These are phyloP conservation scores for Russula foetens DNA, from an alignment of 768 basidiomycete genomes.

Conservation along the genomic window DNA sequence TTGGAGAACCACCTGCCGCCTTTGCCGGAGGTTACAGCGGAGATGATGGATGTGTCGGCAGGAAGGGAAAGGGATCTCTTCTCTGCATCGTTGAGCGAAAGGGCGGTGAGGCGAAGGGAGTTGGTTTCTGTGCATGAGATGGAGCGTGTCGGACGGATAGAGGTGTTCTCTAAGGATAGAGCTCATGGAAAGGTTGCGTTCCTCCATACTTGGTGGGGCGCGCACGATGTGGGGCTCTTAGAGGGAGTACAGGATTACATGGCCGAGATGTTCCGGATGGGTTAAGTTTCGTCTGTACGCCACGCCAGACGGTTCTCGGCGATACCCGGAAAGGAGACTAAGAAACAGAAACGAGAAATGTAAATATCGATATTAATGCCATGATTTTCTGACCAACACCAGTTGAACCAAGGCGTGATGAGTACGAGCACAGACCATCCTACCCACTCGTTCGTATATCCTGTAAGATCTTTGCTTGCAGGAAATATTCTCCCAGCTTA, in stretches of 20 bases:
- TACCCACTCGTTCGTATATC: slow-evolving; percentile 26
- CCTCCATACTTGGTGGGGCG: slow-evolving; percentile 49
- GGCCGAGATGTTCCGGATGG: slow-evolving; percentile 25
- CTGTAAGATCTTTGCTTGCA: slow-evolving; percentile 29
- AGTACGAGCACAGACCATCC: not conserved
- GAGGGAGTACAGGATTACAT: slow-evolving; percentile 65
- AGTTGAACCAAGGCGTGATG: not conserved
- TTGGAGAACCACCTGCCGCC: slow-evolving; percentile 48
- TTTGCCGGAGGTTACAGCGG: slow-evolving; percentile 31
- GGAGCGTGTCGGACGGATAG: slow-evolving; percentile 41
- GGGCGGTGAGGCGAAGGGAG: slow-evolving; percentile 35
- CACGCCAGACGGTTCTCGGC: not conserved
- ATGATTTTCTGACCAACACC: not conserved
- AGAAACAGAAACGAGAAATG: not conserved
- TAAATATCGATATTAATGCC: not conserved
- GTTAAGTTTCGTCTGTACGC: not conserved
- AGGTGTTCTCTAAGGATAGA: slow-evolving; percentile 41
- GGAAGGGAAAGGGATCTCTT: slow-evolving; percentile 40
- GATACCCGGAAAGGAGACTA: not conserved
- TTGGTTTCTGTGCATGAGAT: slow-evolving; percentile 40
- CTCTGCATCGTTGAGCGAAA: slow-evolving; percentile 31
- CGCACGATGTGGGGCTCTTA: slow-evolving; percentile 50
- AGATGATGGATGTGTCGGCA: slow-evolving; percentile 20
- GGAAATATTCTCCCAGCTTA: slow-evolving; percentile 13
- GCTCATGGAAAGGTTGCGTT: slow-evolving; percentile 40